Base-by-base conservation (phyloP, 345 rosid genomes). In the Salix caprea region DNA sequence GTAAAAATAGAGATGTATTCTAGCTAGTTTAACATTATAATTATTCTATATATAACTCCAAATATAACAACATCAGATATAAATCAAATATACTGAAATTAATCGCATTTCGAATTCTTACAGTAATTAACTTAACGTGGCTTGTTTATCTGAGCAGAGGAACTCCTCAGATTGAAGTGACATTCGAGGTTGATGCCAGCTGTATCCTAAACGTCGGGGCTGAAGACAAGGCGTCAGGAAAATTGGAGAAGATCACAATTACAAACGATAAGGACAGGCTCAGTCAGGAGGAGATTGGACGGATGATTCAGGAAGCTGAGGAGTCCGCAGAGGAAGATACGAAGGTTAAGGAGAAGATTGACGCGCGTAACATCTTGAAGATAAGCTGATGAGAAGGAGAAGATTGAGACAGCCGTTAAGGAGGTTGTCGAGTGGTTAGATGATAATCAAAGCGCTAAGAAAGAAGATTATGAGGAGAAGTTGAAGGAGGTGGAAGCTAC, bases 401-500 rank as follows among this genome's bases (percentile, higher is more conserved):
- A 80, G 67, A 72, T 80, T 30, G 79, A 71, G 34, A 62, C 40
- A 8, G 74, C 80, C 18, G 60, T 67, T 19, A 76, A 68, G 66
- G 80, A 76, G 50, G 80, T 74, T 1, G 60, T 76, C 13, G 80
- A 80, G 34, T 80, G 83, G 80, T 26, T 83, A 60, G 81, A 83
- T n/a, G 86, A 77, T 39, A 83, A 83, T 34, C 86, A 79, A 73
- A 74, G 9, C 6, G 81, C 79, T 0, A 74, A 79, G 79, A 79
- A 80, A 65, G 83, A 83, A 13, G 86, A 83, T 18, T 80, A 77
- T 14, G 77, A 71, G 9, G 74, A 72, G 77, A 80, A 61, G 74
- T 65, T 80, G 26, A 80, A 80, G 77, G 86, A 80, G 76, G 83
- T 83, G 37, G 83, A 83, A 67, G 86, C 83, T 2, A 77, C 74